Evolutionary conservation across 2,329 filamentous ascomycete genomes (phyloP), one percentile per base, ranked within the genome.

Genomic region (Aulographum hederae): DNA sequence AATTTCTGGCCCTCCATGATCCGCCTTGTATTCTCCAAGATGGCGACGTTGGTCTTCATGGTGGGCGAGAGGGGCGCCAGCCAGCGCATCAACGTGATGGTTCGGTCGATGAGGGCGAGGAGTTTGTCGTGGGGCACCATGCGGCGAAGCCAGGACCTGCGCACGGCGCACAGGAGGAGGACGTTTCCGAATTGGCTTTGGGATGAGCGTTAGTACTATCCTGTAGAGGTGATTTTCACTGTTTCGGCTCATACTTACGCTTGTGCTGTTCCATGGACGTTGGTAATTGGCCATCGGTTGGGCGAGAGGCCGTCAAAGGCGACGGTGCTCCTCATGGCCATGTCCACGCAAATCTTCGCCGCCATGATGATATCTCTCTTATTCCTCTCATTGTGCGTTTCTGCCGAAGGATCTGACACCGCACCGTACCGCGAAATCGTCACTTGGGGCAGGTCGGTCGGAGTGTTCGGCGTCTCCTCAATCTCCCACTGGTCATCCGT

Each of bases 131-230:
- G 8, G n/a, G 21, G 21, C n/a, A 25, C 21, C 8, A 25, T 8
- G 21, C n/a, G 21, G 21, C 21, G 8, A 8, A 25, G 21, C 28
- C 38, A 41, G 29, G 86, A 78, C 38, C 65, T 68, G 52, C 73
- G 85, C 3, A 77, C 78, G 2, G 86, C 84, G 17, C 80, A 73
- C 3, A 98, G 68, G n/a, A 91, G 81, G 30, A 95, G 63, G 46
- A 94, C 70, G 49, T 95, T 95, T 36, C 89, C 86, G 61, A 91
- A 98, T 81, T 98, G 89, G 4, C 85, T 92, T 34, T 34, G 34
- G 23, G 37, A 55, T 39, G 53, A 46, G 35, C 30, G 20, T 32
- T 13, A 25, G 31, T 26, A 29, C 26, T 26, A 32, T 8, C 14
- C n/a, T 25, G n/a, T n/a, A n/a, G n/a, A n/a, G n/a, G n/a, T n/a